Conservation (phyloP, 495 filamentous ascomycete species). For the Penicillium soppii region DNA sequence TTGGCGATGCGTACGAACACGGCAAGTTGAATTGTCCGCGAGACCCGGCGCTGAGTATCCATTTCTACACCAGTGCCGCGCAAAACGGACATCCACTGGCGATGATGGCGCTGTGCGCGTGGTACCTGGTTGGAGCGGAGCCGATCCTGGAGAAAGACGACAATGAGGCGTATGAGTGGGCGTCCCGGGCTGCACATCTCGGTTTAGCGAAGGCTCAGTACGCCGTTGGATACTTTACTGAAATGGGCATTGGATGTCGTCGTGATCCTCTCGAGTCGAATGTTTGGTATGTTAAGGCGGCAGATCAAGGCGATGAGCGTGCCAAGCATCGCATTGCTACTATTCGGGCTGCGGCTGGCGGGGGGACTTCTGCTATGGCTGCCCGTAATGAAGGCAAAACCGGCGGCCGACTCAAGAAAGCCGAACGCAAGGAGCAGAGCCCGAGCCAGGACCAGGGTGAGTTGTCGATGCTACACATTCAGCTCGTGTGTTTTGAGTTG, state of each 20-base stretch:
- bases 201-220: constrained; percentile 93
- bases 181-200: constrained; percentile 79
- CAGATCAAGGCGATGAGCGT: constrained; percentile 86
- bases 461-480: neutral
- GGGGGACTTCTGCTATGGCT: constrained; percentile 48
- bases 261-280: constrained; percentile 93
- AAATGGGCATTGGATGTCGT: constrained; percentile 95
- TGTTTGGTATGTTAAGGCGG: constrained; percentile 96
- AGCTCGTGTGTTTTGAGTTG: neutral
- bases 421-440: constrained; percentile 14
- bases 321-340: constrained; percentile 82
- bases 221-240: constrained; percentile 94
- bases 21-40: constrained; percentile 82
- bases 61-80: constrained; percentile 94
- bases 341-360: constrained; percentile 82
- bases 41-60: constrained; percentile 90
- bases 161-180: constrained; percentile 96
- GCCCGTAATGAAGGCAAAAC: constrained; percentile 14
- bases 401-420: constrained; percentile 9
- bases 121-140: constrained; percentile 96
- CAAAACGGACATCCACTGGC: constrained; percentile 78
- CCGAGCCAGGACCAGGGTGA: constrained; percentile 11
- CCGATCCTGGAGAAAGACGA: constrained; percentile 94
- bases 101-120: constrained; percentile 99
- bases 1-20: constrained; percentile 97